Base-by-base conservation (phyloP, 208 protist genomes). In the Histomonas meleagridis region DNA sequence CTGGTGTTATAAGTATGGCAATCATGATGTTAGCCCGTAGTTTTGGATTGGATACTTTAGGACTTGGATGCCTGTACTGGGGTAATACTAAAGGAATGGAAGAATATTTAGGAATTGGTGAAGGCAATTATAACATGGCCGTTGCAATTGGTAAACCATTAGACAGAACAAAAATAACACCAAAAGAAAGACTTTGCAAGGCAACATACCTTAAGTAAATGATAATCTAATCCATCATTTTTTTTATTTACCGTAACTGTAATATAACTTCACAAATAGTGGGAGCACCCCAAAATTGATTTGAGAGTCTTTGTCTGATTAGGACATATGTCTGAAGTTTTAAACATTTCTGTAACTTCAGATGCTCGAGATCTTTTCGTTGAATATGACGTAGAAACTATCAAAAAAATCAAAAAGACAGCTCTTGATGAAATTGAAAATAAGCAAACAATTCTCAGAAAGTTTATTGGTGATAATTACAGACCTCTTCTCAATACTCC, bases 391-490 rank as follows among this genome's bases (percentile, higher is more conserved):
- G n/a, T 81, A 51, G 12, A 3, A 9, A 81, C 70, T 4, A 81
- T 81, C 35, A 81, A 81, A 81, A 81, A 81, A 23, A 81, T 81
- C 9, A 81, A 81, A 81, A 10, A 18, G 0, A 46, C 40, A 12
- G 70, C 70, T 32, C 10, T 51, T 23, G 32, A 32, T 51, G 70
- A 81, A 81, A 81, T 81, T 35, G 43, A 51, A 9, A 35, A 81
- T 51, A 81, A 81, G 28, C 35, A 81, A 51, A 81, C 48, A 32
- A 43, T 81, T 51, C 35, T 81, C 23, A 18, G 70, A n/a, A 35
- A 81, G 32, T 81, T 81, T 81, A 81, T 81, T 51, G 70, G 70
- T 23, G 70, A 81, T 81, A 81, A 81, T 81, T 81, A 81, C n/a
- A 18, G 35, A 26, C 70, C 70, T n/a, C 7, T 81, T n/a, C 35